Percentiles rank a stretch among this genome's conserved stretches.
Conservation (phyloP, 2,329 filamentous ascomycete species). For the Aspergillus intermedius region DNA sequence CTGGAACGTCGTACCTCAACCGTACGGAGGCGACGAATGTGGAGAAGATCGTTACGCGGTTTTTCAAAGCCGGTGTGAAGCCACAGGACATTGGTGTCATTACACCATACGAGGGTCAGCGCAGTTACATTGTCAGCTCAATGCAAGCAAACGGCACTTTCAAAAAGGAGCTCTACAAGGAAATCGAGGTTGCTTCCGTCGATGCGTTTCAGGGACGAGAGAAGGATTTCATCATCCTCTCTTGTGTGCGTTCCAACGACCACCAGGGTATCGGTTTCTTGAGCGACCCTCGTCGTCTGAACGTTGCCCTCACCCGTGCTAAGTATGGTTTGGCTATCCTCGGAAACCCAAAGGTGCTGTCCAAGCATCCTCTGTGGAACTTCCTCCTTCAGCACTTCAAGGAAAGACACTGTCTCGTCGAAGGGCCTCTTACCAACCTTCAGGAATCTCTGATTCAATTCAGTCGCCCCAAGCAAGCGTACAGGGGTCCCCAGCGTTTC, state of each 20-base stretch:
- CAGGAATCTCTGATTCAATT: slow-evolving; percentile 94
- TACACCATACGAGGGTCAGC: slow-evolving; percentile 95
- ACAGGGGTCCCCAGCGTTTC: slow-evolving; percentile 80
- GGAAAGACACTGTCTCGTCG: slow-evolving; percentile 89
- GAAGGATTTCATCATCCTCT: slow-evolving; percentile 97
- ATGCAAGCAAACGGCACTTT: slow-evolving; percentile 97
- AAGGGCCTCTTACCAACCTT: slow-evolving; percentile 91
- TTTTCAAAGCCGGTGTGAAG: slow-evolving; percentile 98
- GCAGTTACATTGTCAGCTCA: slow-evolving; percentile 97
- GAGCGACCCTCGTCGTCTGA: slow-evolving; percentile 93
- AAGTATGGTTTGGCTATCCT: slow-evolving; percentile 96
- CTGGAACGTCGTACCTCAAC: slow-evolving; percentile 95
- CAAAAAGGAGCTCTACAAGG: slow-evolving; percentile 98
- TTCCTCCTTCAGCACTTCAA: slow-evolving; percentile 94
- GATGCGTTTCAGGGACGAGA: slow-evolving; percentile 98
- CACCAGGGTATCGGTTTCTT: slow-evolving; percentile 98
- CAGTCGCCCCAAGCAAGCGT: slow-evolving; percentile 84
- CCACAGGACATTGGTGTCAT: slow-evolving; percentile 93
- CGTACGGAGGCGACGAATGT: slow-evolving; percentile 95
- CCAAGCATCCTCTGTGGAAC: slow-evolving; percentile 97
- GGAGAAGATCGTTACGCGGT: slow-evolving; percentile 95
- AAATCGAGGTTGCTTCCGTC: slow-evolving; percentile 95
- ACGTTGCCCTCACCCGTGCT: slow-evolving; percentile 91
- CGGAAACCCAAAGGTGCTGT: slow-evolving; percentile 93
- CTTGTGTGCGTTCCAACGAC: slow-evolving; percentile 96